These are phyloP conservation scores for Neopestalotiopsis clavispora DNA, from an alignment of 2,329 filamentous ascomycete genomes.

Conservation along the genomic window DNA sequence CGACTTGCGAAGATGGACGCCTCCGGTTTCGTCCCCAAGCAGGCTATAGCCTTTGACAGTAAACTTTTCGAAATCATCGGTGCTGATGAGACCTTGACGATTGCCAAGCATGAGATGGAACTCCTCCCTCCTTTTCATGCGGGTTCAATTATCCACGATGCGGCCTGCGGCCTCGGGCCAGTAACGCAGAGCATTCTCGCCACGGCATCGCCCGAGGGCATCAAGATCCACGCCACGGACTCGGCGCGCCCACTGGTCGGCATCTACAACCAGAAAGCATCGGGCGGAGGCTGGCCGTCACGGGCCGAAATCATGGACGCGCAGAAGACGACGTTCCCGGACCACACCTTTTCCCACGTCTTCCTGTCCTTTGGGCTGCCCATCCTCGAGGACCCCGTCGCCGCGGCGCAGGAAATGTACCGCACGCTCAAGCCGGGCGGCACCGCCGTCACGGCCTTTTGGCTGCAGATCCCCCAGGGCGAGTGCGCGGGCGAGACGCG, in stretches of 20 bases:
- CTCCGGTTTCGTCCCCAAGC: constrained; percentile 1
- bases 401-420: constrained; percentile 23
- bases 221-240: constrained; percentile 21
- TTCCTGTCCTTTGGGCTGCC: constrained; percentile 28
- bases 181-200: constrained; percentile 21
- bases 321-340: constrained; percentile 23
- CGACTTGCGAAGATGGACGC: background rate
- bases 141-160: constrained; percentile 21
- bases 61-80: constrained; percentile 17
- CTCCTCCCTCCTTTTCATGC: constrained; percentile 20
- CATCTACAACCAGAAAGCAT: constrained; percentile 24
- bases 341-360: constrained; percentile 23
- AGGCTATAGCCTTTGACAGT: constrained; percentile 14
- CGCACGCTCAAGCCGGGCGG: constrained; percentile 25
- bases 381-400: constrained; percentile 24
- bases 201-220: background rate
- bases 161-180: constrained; percentile 21
- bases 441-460: constrained; percentile 26
- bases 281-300: constrained; percentile 20
- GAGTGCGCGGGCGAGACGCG: constrained; percentile 24
- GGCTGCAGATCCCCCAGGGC: constrained; percentile 26
- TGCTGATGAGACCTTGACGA: constrained; percentile 16
- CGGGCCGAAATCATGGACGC: constrained; percentile 25
- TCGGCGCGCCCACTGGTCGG: no score
- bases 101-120: constrained; percentile 18